Conservation (phyloP, 768 basidiomycete species). For the Boletus tylopilopsis region DNA sequence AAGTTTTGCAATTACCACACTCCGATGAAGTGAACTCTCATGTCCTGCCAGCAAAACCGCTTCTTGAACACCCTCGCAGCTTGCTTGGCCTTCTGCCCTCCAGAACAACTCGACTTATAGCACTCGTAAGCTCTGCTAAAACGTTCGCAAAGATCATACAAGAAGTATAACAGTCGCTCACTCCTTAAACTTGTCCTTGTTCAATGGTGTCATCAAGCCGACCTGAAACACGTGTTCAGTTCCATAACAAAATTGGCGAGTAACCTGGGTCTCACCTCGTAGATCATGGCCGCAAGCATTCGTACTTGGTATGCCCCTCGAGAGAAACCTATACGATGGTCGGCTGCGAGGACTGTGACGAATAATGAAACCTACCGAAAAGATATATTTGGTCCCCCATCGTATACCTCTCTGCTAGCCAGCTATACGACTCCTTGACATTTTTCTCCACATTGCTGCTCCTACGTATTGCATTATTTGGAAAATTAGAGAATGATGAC, state of each 20-base stretch:
- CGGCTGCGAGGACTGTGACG: not conserved
- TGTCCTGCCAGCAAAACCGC: conserved; percentile 27
- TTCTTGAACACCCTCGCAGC: conserved; percentile 35
- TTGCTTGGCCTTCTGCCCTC: conserved; percentile 11
- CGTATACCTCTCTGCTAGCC: conserved; percentile 29
- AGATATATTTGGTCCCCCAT: conserved; percentile 34
- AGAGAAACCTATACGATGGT: conserved; percentile 33
- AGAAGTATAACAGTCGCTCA: conserved; percentile 2
- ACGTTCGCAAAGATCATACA: not conserved
- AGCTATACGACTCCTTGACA: conserved; percentile 32
- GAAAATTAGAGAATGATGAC: not conserved
- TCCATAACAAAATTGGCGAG: not conserved
- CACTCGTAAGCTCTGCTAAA: conserved; percentile 7
- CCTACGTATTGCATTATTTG: too few relatives aligned
- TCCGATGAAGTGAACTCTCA: conserved; percentile 2
- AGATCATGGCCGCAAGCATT: conserved; percentile 39
- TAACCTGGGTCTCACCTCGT: conserved; percentile 22
- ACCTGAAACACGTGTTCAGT: not conserved
- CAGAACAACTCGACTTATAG: conserved; percentile 5
- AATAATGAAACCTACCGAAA: conserved; percentile 23
- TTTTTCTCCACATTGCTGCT: conserved; percentile 36
- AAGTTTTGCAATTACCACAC: not conserved
- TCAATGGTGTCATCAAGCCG: conserved; percentile 12
- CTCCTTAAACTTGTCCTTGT: conserved; percentile 14
- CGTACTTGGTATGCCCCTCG: conserved; percentile 42